A percentile compares a stretch with the other conserved stretches of the same genome.
phyloP scores from a whole-genome alignment of 805 yeast species.

The Saccharomycodes ludwigii region DNA sequence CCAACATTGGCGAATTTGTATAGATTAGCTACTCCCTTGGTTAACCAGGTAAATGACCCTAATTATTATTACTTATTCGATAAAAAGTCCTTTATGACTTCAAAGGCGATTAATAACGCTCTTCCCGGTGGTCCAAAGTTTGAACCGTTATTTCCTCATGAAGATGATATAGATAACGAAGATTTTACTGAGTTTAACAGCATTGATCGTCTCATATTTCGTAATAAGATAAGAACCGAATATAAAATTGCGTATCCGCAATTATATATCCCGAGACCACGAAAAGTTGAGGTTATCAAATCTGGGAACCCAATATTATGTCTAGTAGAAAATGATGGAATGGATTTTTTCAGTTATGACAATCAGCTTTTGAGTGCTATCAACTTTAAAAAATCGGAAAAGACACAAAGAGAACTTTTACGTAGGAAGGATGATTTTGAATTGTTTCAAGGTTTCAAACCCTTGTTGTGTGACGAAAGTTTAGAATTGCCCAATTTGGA shows the following conservation, averaged over 20 bases:
- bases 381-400: conserved; percentile 12
- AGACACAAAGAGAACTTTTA: conserved; percentile 21
- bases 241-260: conserved; percentile 80
- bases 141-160: conserved; percentile 68
- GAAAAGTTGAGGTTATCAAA: conserved; percentile 47
- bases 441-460: conserved; percentile 32
- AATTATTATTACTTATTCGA: conserved; percentile 66
- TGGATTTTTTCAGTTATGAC: conserved; percentile 21
- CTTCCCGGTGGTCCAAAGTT: conserved; percentile 95
- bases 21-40: conserved; percentile 57
- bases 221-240: conserved; percentile 69
- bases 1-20: conserved; percentile 54
- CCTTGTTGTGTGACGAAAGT: conserved; percentile 37
- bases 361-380: too few relatives aligned
- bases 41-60: conserved; percentile 43
- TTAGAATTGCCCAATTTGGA: conserved; percentile 34
- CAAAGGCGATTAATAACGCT: conserved; percentile 78
- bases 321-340: conserved; percentile 30
- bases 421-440: conserved; percentile 24
- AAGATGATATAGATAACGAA: conserved; percentile 42
- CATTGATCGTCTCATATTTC: conserved; percentile 72
- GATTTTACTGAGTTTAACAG: conserved; percentile 88
- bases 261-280: conserved; percentile 66
- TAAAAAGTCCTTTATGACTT: conserved; percentile 69
- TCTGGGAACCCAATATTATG: conserved; percentile 55